These are phyloP conservation scores for Aspergillus japonicus DNA, from an alignment of 2,329 filamentous ascomycete genomes.

Conservation along the genomic window DNA sequence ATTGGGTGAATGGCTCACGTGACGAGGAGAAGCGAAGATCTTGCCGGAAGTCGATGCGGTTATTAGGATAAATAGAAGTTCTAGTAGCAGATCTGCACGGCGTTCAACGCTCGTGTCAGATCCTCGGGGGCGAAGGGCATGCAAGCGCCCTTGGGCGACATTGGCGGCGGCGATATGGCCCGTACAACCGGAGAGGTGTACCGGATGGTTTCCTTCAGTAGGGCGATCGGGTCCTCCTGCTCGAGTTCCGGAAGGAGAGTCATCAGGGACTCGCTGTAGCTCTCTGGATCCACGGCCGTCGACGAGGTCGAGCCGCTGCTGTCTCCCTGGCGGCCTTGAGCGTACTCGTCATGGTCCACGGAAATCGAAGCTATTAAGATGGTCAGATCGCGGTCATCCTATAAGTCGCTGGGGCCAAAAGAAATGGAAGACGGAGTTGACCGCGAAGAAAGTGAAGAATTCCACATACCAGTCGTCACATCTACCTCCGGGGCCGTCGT, in stretches of 20 bases:
- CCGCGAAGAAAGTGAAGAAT: background rate
- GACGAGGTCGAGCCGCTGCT: constrained; percentile 36
- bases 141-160: constrained; percentile 26
- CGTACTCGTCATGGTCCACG: constrained; percentile 24
- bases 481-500: constrained; percentile 15
- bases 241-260: constrained; percentile 33
- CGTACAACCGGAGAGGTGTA: constrained; percentile 34
- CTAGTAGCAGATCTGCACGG: constrained; percentile 33
- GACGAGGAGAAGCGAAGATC: constrained; percentile 9
- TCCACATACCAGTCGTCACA: constrained; percentile 21
- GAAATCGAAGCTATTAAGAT: constrained; percentile 19
- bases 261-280: constrained; percentile 35
- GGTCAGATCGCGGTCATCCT: constrained; percentile 13
- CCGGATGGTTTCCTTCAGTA: constrained; percentile 34
- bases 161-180: constrained; percentile 24
- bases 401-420: background rate
- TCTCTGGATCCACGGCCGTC: constrained; percentile 36
- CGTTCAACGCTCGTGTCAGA: constrained; percentile 38
- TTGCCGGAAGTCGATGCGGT: constrained; percentile 11
- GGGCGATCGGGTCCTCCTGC: constrained; percentile 28
- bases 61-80: constrained; percentile 4
- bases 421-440: background rate
- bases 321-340: constrained; percentile 26
- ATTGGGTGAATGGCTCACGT: background rate
- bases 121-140: constrained; percentile 38